A percentile compares a stretch with the other conserved stretches of the same genome.
Evolutionary conservation across 805 yeast genomes (phyloP).

Genomic region (Priceomyces haplophilus): DNA sequence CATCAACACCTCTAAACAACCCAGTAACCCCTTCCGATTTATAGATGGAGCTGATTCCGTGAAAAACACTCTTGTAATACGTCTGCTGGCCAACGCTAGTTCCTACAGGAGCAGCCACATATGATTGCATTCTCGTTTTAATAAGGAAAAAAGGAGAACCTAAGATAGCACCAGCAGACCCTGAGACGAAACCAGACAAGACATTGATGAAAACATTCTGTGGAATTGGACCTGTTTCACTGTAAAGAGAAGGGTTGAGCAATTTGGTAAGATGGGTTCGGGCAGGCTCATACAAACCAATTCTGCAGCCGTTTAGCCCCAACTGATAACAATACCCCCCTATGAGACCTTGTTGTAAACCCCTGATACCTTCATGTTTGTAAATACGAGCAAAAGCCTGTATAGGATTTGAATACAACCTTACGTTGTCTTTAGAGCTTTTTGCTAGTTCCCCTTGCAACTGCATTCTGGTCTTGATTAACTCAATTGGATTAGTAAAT

Average conservation of each 20-base stretch:
- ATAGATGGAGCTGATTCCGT: constrained; percentile 66
- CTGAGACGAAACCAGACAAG: constrained; percentile 76
- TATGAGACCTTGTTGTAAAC: constrained; percentile 83
- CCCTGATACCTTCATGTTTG: constrained; percentile 80
- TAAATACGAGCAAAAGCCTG: constrained; percentile 77
- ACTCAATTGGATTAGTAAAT: constrained; percentile 91
- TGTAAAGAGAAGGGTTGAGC: constrained; percentile 49
- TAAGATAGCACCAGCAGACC: constrained; percentile 81
- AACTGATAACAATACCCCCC: constrained; percentile 91
- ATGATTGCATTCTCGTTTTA: constrained; percentile 96
- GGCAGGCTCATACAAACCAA: constrained; percentile 91
- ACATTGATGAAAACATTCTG: constrained; percentile 59
- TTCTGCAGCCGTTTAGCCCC: constrained; percentile 88
- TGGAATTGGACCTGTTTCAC: constrained; percentile 35
- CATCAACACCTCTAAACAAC: constrained; percentile 85
- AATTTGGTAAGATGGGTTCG: constrained; percentile 56
- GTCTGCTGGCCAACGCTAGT: constrained; percentile 82
- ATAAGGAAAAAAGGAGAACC: constrained; percentile 92
- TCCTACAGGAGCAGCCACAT: constrained; percentile 47
- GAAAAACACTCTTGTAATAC: constrained; percentile 64
- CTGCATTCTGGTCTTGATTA: constrained; percentile 95
- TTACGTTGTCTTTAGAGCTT: constrained; percentile 45
- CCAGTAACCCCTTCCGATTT: constrained; percentile 73
- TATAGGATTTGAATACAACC: constrained; percentile 71
- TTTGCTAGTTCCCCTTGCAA: constrained; percentile 86